Evolutionary conservation across 106 monocot genomes (phyloP).

Genomic region (Cymbidium sinense): DNA sequence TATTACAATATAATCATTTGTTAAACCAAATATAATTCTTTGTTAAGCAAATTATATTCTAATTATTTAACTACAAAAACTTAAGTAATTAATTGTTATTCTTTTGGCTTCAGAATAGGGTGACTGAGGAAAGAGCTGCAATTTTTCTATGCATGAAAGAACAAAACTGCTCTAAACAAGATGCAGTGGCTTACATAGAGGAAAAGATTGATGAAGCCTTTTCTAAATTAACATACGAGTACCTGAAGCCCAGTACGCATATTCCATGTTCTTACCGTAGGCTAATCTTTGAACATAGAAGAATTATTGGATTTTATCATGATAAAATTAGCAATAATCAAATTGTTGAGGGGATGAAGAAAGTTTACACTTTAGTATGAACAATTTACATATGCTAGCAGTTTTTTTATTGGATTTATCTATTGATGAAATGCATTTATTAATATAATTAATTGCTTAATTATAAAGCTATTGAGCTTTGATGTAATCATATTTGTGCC

Average conservation of each 20-base stretch:
- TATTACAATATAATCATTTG: too few species aligned
- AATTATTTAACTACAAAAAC: too few species aligned
- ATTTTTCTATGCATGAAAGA: conserved; percentile 13
- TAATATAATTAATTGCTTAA: not conserved
- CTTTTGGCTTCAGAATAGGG: not conserved
- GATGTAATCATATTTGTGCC: too few species aligned
- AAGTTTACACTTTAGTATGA: not conserved
- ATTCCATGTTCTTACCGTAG: conserved; percentile 20
- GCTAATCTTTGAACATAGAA: conserved; percentile 34
- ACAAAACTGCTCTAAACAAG: conserved; percentile 15
- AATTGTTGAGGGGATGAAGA: not conserved
- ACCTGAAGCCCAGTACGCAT: not conserved
- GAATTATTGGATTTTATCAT: conserved; percentile 19
- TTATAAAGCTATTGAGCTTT: not conserved
- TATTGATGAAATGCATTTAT: too few species aligned
- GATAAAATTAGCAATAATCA: not conserved
- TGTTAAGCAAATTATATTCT: too few species aligned
- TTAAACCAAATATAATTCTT: too few species aligned
- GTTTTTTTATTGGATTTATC: too few species aligned
- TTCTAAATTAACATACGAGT: conserved; percentile 16
- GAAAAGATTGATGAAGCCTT: conserved; percentile 16
- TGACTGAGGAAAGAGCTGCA: not conserved
- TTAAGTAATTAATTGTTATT: not conserved
- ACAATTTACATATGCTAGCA: too few species aligned
- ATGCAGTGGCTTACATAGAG: conserved; percentile 8